phyloP scores from a whole-genome alignment of 305 asterid species.

The Solanum hybrid region DNA sequence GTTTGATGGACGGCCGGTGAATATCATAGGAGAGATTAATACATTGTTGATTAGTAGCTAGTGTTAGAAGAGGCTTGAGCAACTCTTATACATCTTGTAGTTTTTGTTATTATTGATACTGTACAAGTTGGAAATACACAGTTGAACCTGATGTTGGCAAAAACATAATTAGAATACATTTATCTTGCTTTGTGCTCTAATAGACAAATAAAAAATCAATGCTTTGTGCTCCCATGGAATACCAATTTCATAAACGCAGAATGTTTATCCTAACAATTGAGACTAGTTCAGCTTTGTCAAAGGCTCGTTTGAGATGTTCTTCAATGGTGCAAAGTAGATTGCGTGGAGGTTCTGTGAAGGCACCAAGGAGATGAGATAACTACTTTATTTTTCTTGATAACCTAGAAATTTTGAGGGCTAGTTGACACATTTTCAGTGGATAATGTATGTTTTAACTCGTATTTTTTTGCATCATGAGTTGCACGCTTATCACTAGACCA shows the following conservation, averaged over 20 bases:
- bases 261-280: not conserved
- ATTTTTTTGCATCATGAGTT: not conserved
- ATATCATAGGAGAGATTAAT: constrained; percentile 86
- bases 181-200: not conserved
- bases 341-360: not conserved
- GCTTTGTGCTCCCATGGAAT: not conserved
- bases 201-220: not conserved
- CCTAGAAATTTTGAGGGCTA: not conserved
- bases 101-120: not conserved
- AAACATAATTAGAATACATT: not conserved
- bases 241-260: not conserved
- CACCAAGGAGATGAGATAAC: not conserved
- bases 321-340: not conserved
- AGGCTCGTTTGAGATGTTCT: not conserved
- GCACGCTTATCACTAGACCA: not conserved
- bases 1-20: constrained; percentile 89
- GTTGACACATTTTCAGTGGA: not conserved
- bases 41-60: constrained; percentile 48
- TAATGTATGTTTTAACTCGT: not conserved
- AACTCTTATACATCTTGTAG: not conserved
- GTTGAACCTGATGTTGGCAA: not conserved
- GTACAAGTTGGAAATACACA: not conserved
- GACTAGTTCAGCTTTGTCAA: not conserved
- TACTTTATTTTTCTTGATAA: not conserved
- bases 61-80: not conserved